Conservation (phyloP, 495 filamentous ascomycete species). For the Pyrenopolyporus hunteri region DNA sequence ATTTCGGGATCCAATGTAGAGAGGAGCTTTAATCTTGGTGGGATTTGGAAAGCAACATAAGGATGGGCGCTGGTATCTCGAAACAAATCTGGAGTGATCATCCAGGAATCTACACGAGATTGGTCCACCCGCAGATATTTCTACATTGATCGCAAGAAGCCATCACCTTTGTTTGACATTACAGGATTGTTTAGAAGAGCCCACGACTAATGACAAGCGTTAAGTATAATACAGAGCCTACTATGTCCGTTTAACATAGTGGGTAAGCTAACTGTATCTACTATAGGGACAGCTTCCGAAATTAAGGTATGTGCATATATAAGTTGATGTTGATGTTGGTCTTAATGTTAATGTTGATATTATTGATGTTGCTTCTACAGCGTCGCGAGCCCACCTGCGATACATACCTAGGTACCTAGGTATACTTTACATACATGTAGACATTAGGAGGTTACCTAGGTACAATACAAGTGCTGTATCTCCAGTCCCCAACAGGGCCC, state of each 20-base stretch:
- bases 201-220: background rate
- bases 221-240: too few relatives aligned
- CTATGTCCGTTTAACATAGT: too few relatives aligned
- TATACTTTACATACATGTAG: too few relatives aligned
- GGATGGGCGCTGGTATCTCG: constrained; percentile 11
- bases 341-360: background rate
- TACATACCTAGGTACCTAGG: background rate
- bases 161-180: background rate
- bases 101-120: background rate
- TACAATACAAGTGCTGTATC: too few relatives aligned
- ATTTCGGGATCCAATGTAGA: background rate
- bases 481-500: too few relatives aligned
- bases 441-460: too few relatives aligned
- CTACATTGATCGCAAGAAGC: background rate
- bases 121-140: constrained; percentile 17
- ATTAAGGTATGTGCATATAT: too few relatives aligned
- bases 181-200: background rate
- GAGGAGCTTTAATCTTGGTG: background rate
- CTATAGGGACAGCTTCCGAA: too few relatives aligned
- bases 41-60: constrained; percentile 18
- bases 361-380: background rate
- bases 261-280: too few relatives aligned
- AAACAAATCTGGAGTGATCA: constrained; percentile 1
- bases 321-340: background rate
- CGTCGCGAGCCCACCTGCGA: background rate